These are phyloP conservation scores for Tuber borchii DNA, from an alignment of 495 filamentous ascomycete genomes.

Conservation along the genomic window DNA sequence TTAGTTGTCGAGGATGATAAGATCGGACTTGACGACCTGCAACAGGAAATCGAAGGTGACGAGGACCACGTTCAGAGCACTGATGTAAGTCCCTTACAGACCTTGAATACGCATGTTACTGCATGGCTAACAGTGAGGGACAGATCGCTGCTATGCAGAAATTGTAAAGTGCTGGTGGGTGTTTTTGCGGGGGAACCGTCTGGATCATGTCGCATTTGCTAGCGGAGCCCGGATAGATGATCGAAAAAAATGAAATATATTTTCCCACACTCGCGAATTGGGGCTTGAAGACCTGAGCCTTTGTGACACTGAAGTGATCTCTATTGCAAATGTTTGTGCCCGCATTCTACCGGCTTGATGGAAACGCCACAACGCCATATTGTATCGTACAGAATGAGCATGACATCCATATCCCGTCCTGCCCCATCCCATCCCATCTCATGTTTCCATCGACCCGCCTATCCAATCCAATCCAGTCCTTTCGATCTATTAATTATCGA, in stretches of 20 bases:
- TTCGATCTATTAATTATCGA: not conserved
- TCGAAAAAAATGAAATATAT: not conserved
- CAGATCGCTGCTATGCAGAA: constrained; percentile 75
- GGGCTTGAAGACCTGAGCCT: not conserved
- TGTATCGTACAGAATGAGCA: not conserved
- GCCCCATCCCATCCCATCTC: not conserved
- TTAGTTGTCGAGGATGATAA: constrained; percentile 96
- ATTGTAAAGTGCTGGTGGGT: constrained; percentile 54
- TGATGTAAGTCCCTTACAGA: constrained; percentile 55
- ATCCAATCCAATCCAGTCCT: not conserved
- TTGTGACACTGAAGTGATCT: not conserved
- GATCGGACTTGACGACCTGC: constrained; percentile 77
- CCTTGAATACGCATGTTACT: constrained; percentile 15
- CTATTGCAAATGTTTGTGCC: not conserved
- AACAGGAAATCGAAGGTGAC: constrained; percentile 75
- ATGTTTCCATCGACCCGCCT: not conserved
- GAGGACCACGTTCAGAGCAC: constrained; percentile 97
- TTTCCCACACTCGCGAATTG: not conserved
- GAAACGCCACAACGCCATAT: not conserved
- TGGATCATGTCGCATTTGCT: constrained; percentile 1
- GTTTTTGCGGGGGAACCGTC: not conserved
- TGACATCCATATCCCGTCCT: not conserved
- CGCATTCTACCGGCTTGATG: not conserved
- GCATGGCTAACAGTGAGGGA: constrained; percentile 30
- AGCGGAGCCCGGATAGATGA: constrained; percentile 20